phyloP scores from a whole-genome alignment of 2,329 filamentous ascomycete genomes.

The Furcasterigmium sp. region DNA sequence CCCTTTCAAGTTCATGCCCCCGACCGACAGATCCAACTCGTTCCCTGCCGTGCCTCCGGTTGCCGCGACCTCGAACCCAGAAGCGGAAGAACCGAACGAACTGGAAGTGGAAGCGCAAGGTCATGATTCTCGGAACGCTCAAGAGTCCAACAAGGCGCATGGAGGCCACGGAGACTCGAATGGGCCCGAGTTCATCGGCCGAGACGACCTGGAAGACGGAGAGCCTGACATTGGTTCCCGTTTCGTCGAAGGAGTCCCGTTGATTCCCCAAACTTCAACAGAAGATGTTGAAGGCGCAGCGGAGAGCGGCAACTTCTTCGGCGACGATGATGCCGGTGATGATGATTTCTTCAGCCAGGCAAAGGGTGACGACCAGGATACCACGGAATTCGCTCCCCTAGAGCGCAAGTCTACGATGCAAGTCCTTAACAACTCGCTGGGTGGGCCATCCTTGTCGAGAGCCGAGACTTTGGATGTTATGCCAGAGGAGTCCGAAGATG shows the following conservation, averaged over 20 bases:
- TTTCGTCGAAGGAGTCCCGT: slow-evolving; percentile 65
- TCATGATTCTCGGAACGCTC: neutral
- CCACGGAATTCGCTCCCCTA: slow-evolving; percentile 29
- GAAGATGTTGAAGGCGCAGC: slow-evolving; percentile 16
- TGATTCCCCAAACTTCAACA: slow-evolving; percentile 40
- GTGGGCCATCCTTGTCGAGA: slow-evolving; percentile 22
- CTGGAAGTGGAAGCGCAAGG: slow-evolving; percentile 33
- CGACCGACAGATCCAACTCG: slow-evolving; percentile 55
- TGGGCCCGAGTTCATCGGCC: slow-evolving; percentile 32
- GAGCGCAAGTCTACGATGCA: slow-evolving; percentile 67
- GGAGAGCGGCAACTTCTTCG: slow-evolving; percentile 24
- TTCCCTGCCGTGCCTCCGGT: slow-evolving; percentile 52
- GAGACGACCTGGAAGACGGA: slow-evolving; percentile 32
- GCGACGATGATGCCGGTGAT: slow-evolving; percentile 40
- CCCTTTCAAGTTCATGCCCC: slow-evolving; percentile 55
- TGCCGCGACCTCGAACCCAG: slow-evolving; percentile 8
- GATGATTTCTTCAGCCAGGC: slow-evolving; percentile 60
- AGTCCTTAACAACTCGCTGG: slow-evolving; percentile 49
- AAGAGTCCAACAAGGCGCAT: slow-evolving; percentile 27
- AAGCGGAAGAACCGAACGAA: slow-evolving; percentile 31
- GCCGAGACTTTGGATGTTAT: slow-evolving; percentile 20
- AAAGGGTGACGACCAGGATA: slow-evolving; percentile 21
- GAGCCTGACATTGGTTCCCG: slow-evolving; percentile 49
- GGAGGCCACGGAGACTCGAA: slow-evolving; percentile 18
- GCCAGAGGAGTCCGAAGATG: slow-evolving; percentile 21